Percentiles rank a stretch among this genome's conserved stretches.
Evolutionary conservation across 1,139 yeast genomes (phyloP).

Genomic region (Suhomyces bribrorum): DNA sequence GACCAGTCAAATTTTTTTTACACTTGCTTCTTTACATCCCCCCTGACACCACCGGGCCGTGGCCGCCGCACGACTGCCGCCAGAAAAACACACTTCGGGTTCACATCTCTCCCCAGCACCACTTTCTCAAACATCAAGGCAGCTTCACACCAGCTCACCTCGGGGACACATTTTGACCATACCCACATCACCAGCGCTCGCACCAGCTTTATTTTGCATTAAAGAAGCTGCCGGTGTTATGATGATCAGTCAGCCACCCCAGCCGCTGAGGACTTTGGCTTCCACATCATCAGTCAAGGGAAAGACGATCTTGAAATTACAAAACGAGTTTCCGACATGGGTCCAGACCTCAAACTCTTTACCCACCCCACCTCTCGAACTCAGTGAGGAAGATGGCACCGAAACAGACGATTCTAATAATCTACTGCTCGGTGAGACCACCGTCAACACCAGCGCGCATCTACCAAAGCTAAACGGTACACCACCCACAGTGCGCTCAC

Average conservation of each 20-base stretch:
- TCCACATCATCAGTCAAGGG: background rate
- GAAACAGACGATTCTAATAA: background rate
- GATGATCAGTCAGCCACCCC: background rate
- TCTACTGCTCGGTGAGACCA: background rate
- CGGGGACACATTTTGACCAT: too few relatives aligned
- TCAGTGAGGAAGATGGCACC: background rate
- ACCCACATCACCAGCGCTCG: too few relatives aligned
- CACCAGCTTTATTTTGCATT: too few relatives aligned
- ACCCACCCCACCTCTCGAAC: background rate
- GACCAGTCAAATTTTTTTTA: too few relatives aligned
- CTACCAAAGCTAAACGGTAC: background rate
- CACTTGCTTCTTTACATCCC: too few relatives aligned
- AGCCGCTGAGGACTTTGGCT: background rate
- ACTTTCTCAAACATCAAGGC: background rate
- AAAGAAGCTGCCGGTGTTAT: background rate
- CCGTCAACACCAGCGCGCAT: background rate
- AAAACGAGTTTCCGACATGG: slow-evolving; percentile 1
- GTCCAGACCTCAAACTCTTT: slow-evolving; percentile 1
- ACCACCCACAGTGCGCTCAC: background rate
- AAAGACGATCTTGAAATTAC: background rate
- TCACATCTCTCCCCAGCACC: background rate
- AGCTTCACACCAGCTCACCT: background rate
- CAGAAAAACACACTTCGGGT: background rate
- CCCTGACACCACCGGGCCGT: background rate
- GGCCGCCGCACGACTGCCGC: background rate